Evolutionary conservation across 108 stramenopile genomes (phyloP).

Genomic region (Skeletonema costatum): DNA sequence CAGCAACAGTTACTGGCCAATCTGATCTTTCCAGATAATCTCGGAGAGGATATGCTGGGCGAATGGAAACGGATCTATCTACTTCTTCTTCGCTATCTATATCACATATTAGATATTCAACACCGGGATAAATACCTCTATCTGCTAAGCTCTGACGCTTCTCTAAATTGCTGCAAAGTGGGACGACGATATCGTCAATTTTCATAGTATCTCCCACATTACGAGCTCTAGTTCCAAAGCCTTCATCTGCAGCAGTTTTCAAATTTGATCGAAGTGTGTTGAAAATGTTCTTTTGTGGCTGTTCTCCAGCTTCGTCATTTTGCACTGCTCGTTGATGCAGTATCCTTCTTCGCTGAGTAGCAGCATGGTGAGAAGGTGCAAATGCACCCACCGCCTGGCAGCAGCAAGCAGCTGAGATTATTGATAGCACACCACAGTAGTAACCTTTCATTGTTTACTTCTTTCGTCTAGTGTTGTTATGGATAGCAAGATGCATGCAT

Average conservation of each 20-base stretch:
- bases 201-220: slow-evolving; percentile 50
- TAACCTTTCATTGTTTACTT: neutral
- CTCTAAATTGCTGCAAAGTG: slow-evolving; percentile 53
- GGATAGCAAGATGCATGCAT: too few species aligned
- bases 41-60: slow-evolving; percentile 59
- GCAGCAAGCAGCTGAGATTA: neutral
- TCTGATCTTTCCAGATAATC: slow-evolving; percentile 58
- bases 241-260: slow-evolving; percentile 41
- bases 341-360: neutral
- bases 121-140: slow-evolving; percentile 60
- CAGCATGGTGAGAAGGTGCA: neutral
- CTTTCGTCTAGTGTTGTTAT: too few species aligned
- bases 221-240: slow-evolving; percentile 58
- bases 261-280: slow-evolving; percentile 18
- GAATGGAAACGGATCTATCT: slow-evolving; percentile 36
- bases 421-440: neutral
- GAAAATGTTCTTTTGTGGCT: neutral
- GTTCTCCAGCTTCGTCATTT: neutral
- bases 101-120: slow-evolving; percentile 54
- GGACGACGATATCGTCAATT: slow-evolving; percentile 58
- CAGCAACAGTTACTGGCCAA: slow-evolving; percentile 56
- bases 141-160: slow-evolving; percentile 50
- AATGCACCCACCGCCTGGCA: neutral
- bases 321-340: neutral
- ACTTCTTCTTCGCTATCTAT: neutral